Conservation (phyloP, 768 basidiomycete species). For the Suillus ampliporus region DNA sequence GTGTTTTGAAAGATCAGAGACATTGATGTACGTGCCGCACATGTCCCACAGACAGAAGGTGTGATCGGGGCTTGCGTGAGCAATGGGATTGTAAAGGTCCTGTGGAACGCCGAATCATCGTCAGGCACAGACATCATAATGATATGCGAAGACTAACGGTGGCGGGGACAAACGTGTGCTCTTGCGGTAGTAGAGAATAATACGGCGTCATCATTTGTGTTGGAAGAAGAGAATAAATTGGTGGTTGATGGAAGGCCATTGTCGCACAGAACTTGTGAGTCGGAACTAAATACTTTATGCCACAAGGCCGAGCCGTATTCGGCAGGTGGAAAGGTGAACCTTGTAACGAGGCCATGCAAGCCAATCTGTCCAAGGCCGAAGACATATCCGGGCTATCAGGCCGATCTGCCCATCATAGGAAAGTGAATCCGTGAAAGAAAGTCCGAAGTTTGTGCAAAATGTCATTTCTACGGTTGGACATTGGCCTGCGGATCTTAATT, state of each 20-base stretch:
- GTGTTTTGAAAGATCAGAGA: conserved; percentile 24
- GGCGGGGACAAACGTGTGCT: neutral
- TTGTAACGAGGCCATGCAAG: neutral
- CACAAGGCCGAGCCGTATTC: neutral
- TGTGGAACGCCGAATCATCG: neutral
- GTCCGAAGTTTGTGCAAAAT: neutral
- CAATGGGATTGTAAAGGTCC: neutral
- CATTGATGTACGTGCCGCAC: conserved; percentile 18
- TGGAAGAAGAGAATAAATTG: neutral
- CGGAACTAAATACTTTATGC: conserved; percentile 3
- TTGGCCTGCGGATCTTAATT: neutral
- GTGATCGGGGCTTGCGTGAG: neutral
- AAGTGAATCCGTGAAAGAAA: neutral
- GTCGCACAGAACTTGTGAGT: neutral
- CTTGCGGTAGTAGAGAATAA: neutral
- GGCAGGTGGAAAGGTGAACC: neutral
- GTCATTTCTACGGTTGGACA: neutral
- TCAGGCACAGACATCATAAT: neutral
- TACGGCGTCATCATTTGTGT: neutral
- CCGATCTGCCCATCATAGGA: neutral
- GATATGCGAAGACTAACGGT: neutral
- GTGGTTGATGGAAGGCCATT: neutral
- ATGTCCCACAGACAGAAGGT: conserved; percentile 19
- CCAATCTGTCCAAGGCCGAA: neutral
- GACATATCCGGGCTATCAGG: neutral